These are phyloP conservation scores for Pseudocercospora macadamiae DNA, from an alignment of 2,329 filamentous ascomycete species.

Conservation along the genomic window DNA sequence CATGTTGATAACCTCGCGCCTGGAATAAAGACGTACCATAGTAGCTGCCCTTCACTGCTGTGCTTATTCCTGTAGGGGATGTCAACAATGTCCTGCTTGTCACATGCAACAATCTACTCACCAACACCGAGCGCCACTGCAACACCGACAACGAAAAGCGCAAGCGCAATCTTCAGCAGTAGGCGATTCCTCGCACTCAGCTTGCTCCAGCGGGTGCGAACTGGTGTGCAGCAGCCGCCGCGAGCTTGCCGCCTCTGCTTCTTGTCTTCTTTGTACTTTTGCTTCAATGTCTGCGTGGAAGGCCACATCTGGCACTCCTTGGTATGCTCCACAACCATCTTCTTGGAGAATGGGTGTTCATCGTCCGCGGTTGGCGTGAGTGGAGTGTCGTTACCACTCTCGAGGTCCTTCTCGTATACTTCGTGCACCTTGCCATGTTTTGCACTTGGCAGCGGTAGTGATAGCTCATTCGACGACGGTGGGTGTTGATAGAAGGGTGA, in stretches of 20 bases:
- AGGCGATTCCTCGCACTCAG: slow-evolving; percentile 50
- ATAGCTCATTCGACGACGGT: slow-evolving; percentile 46
- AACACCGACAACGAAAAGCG: slow-evolving; percentile 48
- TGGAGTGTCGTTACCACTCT: slow-evolving; percentile 34
- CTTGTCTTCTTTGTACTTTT: slow-evolving; percentile 44
- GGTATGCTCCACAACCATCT: slow-evolving; percentile 46
- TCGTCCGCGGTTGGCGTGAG: slow-evolving; percentile 40
- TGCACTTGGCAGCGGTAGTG: slow-evolving; percentile 22
- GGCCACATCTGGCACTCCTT: slow-evolving; percentile 59
- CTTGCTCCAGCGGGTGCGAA: slow-evolving; percentile 40
- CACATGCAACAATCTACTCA: too few species aligned
- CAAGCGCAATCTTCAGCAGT: slow-evolving; percentile 50
- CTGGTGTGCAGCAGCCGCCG: slow-evolving; percentile 35
- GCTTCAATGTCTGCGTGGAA: slow-evolving; percentile 50
- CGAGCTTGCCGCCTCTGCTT: slow-evolving; percentile 34
- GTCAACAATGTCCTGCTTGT: too few species aligned
- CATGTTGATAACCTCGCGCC: background rate
- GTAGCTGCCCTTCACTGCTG: slow-evolving; percentile 53
- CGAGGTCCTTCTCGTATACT: slow-evolving; percentile 45
- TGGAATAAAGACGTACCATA: slow-evolving; percentile 32
- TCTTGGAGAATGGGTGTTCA: slow-evolving; percentile 44
- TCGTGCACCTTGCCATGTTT: slow-evolving; percentile 30
- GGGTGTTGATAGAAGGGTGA: slow-evolving; percentile 54
- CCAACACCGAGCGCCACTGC: slow-evolving; percentile 53
- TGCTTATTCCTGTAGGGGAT: too few species aligned